These are phyloP conservation scores for Anthracocystis setariae DNA, from an alignment of 1,284 basidiomycete species.

Conservation along the genomic window DNA sequence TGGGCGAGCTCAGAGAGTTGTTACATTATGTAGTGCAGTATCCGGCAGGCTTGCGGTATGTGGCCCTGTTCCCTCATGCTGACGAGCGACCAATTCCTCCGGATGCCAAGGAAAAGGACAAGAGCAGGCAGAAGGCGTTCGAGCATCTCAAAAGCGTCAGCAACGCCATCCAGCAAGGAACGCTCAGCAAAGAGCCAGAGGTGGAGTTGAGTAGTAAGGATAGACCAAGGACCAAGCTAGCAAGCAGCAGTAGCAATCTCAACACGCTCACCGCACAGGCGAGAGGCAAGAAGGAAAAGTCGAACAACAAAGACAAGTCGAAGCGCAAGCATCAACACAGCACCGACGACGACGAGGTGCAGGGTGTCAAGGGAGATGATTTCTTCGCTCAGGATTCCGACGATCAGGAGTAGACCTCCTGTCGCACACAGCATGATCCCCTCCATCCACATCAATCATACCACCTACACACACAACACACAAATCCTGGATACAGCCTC, in stretches of 20 bases:
- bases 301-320: constrained; percentile 24
- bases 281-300: constrained; percentile 19
- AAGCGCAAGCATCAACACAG: constrained; percentile 27
- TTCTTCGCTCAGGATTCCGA: constrained; percentile 52
- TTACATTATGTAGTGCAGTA: constrained; percentile 46
- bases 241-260: background rate
- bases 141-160: constrained; percentile 38
- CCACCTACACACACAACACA: no score
- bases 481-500: no score
- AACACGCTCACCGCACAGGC: constrained; percentile 7
- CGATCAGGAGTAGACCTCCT: constrained; percentile 17
- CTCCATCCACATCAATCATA: no score
- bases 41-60: constrained; percentile 42
- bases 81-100: constrained; percentile 20
- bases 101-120: constrained; percentile 25
- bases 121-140: constrained; percentile 35
- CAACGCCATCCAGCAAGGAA: constrained; percentile 30
- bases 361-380: constrained; percentile 44
- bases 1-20: constrained; percentile 26
- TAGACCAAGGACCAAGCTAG: constrained; percentile 15
- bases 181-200: constrained; percentile 49
- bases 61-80: constrained; percentile 46
- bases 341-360: constrained; percentile 11
- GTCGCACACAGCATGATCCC: no score
- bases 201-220: constrained; percentile 45